Conservation (phyloP, 768 basidiomycete genomes). For the Hemileccinum rubropunctum region DNA sequence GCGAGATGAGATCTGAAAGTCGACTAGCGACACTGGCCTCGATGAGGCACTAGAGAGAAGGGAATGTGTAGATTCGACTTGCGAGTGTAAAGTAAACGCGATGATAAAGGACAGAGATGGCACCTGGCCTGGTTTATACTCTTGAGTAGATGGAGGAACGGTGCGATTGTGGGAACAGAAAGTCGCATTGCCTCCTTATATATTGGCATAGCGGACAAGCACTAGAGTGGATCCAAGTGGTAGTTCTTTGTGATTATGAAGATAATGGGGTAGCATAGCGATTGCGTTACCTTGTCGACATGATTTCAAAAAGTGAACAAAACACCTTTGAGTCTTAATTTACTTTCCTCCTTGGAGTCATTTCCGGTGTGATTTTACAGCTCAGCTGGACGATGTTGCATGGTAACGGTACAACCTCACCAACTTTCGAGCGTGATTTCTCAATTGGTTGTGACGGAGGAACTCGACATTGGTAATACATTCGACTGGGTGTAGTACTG, state of each 20-base stretch:
- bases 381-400: conserved; percentile 1
- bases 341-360: background rate
- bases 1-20: background rate
- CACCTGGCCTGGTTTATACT: conserved; percentile 18
- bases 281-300: conserved; percentile 24
- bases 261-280: background rate
- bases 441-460: conserved; percentile 8
- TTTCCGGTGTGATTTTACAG: conserved; percentile 2
- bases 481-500: background rate
- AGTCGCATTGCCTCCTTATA: conserved; percentile 5
- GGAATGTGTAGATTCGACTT: conserved; percentile 11
- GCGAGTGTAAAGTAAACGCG: conserved; percentile 11
- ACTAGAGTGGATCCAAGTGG: background rate
- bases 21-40: conserved; percentile 13
- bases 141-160: background rate
- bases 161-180: background rate
- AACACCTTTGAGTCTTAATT: background rate
- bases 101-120: conserved; percentile 12
- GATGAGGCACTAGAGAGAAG: background rate
- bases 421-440: conserved; percentile 1
- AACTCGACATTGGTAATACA: background rate
- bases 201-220: background rate
- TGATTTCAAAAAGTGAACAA: conserved; percentile 7
- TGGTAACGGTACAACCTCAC: conserved; percentile 12
- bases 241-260: conserved; percentile 11